Conservation (phyloP, 108 stramenopile species). For the Parmales sp. region DNA sequence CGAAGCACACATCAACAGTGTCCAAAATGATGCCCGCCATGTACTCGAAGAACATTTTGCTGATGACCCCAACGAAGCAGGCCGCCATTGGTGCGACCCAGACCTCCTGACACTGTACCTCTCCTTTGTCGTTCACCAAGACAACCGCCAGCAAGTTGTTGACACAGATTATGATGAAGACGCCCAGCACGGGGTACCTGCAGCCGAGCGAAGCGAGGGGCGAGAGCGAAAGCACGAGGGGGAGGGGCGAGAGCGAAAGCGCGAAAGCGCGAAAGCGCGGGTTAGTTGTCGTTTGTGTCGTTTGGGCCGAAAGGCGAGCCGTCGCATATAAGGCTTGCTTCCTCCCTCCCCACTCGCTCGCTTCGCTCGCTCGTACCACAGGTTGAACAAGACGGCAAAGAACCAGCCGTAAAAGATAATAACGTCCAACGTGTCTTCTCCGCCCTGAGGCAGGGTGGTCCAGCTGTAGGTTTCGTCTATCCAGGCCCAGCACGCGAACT, state of each 20-base stretch:
- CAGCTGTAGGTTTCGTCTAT: slow-evolving; percentile 9
- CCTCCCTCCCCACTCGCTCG: too few species aligned
- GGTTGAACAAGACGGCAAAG: slow-evolving; percentile 6
- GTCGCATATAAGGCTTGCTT: too few species aligned
- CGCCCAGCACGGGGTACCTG: slow-evolving; percentile 9
- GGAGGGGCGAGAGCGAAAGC: too few species aligned
- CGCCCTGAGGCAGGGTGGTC: background rate
- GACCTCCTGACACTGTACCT: background rate
- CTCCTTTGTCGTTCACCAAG: background rate
- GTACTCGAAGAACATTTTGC: slow-evolving; percentile 11
- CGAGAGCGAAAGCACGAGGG: too few species aligned
- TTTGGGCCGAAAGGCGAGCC: too few species aligned
- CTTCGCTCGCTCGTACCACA: too few species aligned
- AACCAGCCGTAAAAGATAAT: slow-evolving; percentile 2
- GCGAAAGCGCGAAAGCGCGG: too few species aligned
- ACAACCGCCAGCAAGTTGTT: background rate
- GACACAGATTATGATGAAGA: background rate
- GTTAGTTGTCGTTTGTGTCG: too few species aligned
- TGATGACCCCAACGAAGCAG: slow-evolving; percentile 11
- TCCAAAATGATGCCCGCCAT: slow-evolving; percentile 13
- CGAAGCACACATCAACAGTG: slow-evolving; percentile 11
- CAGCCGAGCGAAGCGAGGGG: too few species aligned
- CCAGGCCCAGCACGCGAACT: slow-evolving; percentile 13
- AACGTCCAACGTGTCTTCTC: background rate
- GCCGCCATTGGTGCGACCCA: slow-evolving; percentile 17